A percentile compares a stretch with the other conserved stretches of the same genome.
phyloP scores from a whole-genome alignment of 2,329 filamentous ascomycete species.

The Fusarium bactridioides region DNA sequence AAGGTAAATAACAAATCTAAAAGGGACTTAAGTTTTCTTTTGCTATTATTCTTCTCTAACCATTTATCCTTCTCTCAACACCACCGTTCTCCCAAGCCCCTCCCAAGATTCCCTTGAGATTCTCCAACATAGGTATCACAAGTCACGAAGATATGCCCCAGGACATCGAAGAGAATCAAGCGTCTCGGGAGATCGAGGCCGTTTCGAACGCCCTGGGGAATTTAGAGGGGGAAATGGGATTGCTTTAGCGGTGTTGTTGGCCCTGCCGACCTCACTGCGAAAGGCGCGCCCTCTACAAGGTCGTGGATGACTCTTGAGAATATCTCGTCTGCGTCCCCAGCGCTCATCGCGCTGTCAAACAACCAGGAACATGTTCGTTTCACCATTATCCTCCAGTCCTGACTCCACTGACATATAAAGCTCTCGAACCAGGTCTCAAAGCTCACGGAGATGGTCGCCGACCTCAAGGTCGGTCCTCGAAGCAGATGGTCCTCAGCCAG shows the following conservation, averaged over 20 bases:
- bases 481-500: not conserved
- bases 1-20: not conserved
- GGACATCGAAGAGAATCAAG: not conserved
- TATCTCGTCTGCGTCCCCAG: fast-evolving
- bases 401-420: not conserved
- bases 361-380: not conserved
- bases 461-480: not conserved
- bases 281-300: not conserved
- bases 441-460: not conserved
- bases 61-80: not conserved
- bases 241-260: no score
- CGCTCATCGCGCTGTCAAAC: fast-evolving
- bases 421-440: not conserved
- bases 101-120: not conserved
- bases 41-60: fast-evolving
- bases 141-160: not conserved
- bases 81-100: not conserved
- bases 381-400: not conserved
- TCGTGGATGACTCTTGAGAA: not conserved
- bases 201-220: no score
- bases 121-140: no score
- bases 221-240: no score
- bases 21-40: not conserved
- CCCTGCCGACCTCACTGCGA: no score
- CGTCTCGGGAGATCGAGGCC: not conserved